Evolutionary conservation across 2,329 filamentous ascomycete genomes (phyloP), one percentile per base, ranked within the genome.

Genomic region (Botrytis tulipae): DNA sequence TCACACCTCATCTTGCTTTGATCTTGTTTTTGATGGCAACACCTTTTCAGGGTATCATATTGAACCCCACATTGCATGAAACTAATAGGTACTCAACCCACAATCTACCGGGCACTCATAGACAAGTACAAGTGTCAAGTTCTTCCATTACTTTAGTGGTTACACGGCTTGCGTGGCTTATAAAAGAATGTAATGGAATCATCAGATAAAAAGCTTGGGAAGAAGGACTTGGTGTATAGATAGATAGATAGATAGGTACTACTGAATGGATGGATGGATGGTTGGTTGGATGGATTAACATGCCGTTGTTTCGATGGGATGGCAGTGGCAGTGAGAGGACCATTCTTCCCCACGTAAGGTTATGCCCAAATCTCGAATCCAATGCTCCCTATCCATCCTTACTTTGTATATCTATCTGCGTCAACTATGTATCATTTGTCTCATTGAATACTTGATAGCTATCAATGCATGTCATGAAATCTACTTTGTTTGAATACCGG

Each of bases 121-220:
- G 46, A 67, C 65, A 54, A 40, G 37, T 40, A 40, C 37, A 40
- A 67, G 63, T 67, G 63, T 67, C 63, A n/a, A 51, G 37, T 63
- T 63, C 44, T 51, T 67, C 10, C 44, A 51, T 37, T 51, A n/a
- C 25, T 51, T 16, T n/a, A n/a, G 48, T n/a, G 25, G 32, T 51
- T 54, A 40, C 65, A 67, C 46, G 35, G 25, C 46, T 67, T 67
- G 65, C 46, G 65, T 67, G 65, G 46, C 65, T 54, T 29, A 6
- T 9, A 54, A 54, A 18, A 67, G 65, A 67, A 29, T 54, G 25
- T 8, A 14, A 67, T 67, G 46, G 46, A 54, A 67, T 51, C 46
- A 29, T 37, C 14, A 66, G n/a, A 37, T 29, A 12, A 22, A 51
- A 67, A 40, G 63, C 65, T 40, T 54, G n/a, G 5, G 14, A 54